Conservation (phyloP, 2,329 filamentous ascomycete species). For the Rugonectria rugulosa region DNA sequence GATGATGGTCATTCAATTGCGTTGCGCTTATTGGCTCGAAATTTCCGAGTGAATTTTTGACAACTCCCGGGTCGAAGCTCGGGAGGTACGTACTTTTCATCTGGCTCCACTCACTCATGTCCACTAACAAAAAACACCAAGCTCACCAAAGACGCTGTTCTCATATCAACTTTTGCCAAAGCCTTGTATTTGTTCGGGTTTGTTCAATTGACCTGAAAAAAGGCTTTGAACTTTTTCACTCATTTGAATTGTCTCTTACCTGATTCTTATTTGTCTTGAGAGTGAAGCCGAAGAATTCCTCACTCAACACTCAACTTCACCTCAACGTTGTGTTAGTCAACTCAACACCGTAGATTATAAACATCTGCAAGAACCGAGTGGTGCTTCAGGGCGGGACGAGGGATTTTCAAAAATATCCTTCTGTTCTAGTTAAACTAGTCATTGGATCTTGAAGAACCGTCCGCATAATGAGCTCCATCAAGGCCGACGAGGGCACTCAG, state of each 20-base stretch:
- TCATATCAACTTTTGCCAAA: background rate
- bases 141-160: background rate
- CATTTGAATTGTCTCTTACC: background rate
- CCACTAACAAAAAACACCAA: conserved; percentile 34
- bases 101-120: conserved; percentile 3
- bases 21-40: conserved; percentile 40
- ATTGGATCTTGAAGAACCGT: background rate
- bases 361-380: background rate
- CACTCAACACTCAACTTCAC: background rate
- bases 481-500: conserved; percentile 6
- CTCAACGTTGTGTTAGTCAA: conserved; percentile 12
- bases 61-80: background rate
- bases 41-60: conserved; percentile 20
- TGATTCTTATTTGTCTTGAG: background rate
- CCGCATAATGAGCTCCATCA: conserved; percentile 18
- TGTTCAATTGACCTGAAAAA: too few species aligned
- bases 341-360: background rate
- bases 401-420: background rate
- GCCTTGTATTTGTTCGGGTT: background rate
- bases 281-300: background rate
- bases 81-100: conserved; percentile 29
- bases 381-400: too few species aligned
- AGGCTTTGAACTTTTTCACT: too few species aligned
- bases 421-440: background rate
- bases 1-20: conserved; percentile 47